Percentiles rank a stretch among this genome's conserved stretches.
phyloP scores from a whole-genome alignment of 495 filamentous ascomycete species.

The Cercophora sp. region DNA sequence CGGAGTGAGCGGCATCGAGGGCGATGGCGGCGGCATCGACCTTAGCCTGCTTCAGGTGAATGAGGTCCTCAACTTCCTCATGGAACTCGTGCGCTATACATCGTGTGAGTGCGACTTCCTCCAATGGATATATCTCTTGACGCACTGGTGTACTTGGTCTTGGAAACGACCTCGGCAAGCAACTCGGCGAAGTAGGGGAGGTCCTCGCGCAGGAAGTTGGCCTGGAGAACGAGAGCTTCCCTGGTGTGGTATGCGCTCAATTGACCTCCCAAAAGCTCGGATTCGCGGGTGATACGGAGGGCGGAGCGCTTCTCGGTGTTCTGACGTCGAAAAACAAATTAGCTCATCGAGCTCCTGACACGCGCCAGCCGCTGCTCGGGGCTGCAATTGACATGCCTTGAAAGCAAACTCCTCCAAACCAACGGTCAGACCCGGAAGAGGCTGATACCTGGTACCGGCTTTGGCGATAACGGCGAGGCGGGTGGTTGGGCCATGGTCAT shows the following conservation, averaged over 20 bases:
- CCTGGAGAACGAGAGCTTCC: constrained; percentile 85
- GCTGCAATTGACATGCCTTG: constrained; percentile 62
- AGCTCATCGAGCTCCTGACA: constrained; percentile 37
- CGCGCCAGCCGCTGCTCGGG: constrained; percentile 7
- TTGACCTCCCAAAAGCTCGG: constrained; percentile 87
- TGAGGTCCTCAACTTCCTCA: constrained; percentile 72
- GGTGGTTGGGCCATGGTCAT: constrained; percentile 80
- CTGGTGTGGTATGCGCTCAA: constrained; percentile 80
- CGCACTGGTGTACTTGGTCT: constrained; percentile 82
- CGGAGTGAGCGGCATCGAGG: constrained; percentile 75
- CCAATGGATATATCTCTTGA: constrained; percentile 10
- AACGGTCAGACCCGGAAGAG: constrained; percentile 80
- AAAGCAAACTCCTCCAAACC: constrained; percentile 91
- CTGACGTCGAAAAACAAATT: constrained; percentile 51
- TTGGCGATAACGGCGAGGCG: constrained; percentile 87
- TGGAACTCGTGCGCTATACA: constrained; percentile 74
- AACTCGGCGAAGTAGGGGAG: constrained; percentile 97
- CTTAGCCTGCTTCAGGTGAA: constrained; percentile 68
- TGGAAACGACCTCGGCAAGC: constrained; percentile 81
- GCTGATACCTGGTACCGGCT: constrained; percentile 88
- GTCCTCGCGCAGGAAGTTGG: constrained; percentile 91
- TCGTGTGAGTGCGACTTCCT: constrained; percentile 18
- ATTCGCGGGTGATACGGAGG: constrained; percentile 87
- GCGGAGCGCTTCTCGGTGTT: constrained; percentile 80
- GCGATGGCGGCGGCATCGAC: constrained; percentile 69